Percentiles rank a stretch among this genome's conserved stretches.
These are phyloP conservation scores for Serendipita indica DNA, from an alignment of 768 basidiomycete genomes.

Conservation along the genomic window DNA sequence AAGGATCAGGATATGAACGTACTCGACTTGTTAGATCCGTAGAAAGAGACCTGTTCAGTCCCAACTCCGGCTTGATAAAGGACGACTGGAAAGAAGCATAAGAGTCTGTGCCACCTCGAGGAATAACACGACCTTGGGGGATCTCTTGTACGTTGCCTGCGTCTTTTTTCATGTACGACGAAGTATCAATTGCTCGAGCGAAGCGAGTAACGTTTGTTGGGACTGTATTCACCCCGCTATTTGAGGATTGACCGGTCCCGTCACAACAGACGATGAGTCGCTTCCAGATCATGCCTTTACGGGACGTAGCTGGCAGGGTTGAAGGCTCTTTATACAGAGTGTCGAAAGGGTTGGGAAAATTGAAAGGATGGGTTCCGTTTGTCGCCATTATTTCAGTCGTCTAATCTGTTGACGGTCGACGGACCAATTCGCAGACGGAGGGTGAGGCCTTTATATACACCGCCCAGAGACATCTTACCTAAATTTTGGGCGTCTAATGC, in stretches of 20 bases:
- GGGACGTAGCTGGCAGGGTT: background rate
- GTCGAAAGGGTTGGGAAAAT: too few relatives aligned
- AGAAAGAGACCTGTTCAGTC: background rate
- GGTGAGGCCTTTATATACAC: too few relatives aligned
- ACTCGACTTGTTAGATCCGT: background rate
- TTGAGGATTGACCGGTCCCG: background rate
- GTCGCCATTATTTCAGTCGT: too few relatives aligned
- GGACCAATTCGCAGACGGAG: too few relatives aligned
- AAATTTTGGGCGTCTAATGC: too few relatives aligned
- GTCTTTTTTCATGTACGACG: background rate
- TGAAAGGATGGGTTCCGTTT: too few relatives aligned
- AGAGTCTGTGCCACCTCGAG: too few relatives aligned
- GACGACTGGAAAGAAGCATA: background rate
- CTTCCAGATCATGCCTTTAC: background rate
- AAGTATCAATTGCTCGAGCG: background rate
- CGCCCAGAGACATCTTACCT: too few relatives aligned
- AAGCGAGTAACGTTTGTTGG: constrained; percentile 1
- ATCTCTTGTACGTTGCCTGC: background rate
- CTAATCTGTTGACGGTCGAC: too few relatives aligned
- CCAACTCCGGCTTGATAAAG: constrained; percentile 7
- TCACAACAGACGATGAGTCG: constrained; percentile 8
- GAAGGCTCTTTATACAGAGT: background rate
- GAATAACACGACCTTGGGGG: too few relatives aligned
- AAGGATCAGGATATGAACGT: background rate
- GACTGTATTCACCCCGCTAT: background rate